A percentile compares a stretch with the other conserved stretches of the same genome.
phyloP scores from a whole-genome alignment of 306 rosid genomes.

The Fagus crenata region DNA sequence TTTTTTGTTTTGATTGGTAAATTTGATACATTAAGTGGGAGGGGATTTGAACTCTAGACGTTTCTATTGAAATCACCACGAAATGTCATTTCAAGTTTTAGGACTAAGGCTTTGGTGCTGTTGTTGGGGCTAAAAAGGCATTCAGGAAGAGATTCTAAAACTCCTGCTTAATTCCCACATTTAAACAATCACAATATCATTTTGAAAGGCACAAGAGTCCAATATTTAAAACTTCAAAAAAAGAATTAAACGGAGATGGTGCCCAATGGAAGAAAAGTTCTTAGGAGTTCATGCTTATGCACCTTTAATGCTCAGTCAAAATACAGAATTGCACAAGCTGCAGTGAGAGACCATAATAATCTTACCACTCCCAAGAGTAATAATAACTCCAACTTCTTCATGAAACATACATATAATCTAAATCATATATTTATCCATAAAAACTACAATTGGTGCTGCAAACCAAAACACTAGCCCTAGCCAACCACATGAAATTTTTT shows the following conservation, averaged over 20 bases:
- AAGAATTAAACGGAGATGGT: background rate
- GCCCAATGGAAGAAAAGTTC: background rate
- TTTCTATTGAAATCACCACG: no score
- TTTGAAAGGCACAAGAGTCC: background rate
- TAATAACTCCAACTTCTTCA: background rate
- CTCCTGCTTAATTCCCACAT: background rate
- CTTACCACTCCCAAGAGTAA: background rate
- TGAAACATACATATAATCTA: background rate
- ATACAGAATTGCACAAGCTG: background rate
- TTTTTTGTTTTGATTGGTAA: no score
- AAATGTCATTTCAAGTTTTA: no score
- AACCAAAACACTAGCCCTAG: background rate
- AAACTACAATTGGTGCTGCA: background rate
- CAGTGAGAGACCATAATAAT: background rate
- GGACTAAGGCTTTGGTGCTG: no score
- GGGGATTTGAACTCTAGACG: no score
- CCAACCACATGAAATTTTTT: background rate
- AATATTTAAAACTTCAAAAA: background rate
- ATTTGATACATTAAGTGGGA: no score
- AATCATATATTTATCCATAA: background rate
- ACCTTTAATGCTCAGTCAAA: background rate
- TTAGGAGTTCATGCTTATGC: background rate
- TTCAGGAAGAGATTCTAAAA: background rate
- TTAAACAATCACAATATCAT: background rate
- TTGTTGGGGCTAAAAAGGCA: background rate